Evolutionary conservation across 805 yeast species (phyloP), one percentile per base, ranked within the genome.

Genomic region (Clavispora phyllophila): DNA sequence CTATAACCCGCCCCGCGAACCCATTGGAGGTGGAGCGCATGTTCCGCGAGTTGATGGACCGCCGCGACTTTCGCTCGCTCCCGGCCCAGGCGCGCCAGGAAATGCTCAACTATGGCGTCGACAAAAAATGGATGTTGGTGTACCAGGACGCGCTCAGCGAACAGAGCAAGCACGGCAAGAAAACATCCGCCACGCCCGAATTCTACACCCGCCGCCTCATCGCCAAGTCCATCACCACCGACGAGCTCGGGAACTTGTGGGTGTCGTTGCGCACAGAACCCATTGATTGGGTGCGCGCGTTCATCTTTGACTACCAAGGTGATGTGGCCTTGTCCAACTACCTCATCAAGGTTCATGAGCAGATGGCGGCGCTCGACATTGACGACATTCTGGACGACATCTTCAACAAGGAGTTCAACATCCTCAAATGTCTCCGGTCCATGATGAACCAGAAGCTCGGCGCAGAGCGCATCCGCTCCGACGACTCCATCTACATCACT

Each of bases 231-330:
- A 80, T 90, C 41, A 70, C 85, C 1, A 66, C 79, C 4, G 79
- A 78, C 40, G 87, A 90, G 59, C 68, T 91, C 49, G 87, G 84
- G 31, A 86, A 86, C 51, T 72, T 93, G 40, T 87, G 93, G 85
- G 96, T 93, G 5, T 87, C 96, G 37, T 70, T 91, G 34, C 79
- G 98, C 49, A 88, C 98, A 0, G 98, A 91, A 58, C 89, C 90
- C 19, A 66, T 70, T 15, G 73, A 66, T 43, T 91, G 98, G 97
- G 93, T 87, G 0, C 72, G 78, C 38, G 73, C 70, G 18, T 93
- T 93, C 54, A 71, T 88, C n/a, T 66, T 61, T 46, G 79, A 73
- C 40, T 73, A 78, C 35, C 95, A 87, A 59, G 98, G 98, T 9
- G 88, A 84, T 45, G 75, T 82, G 8, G 85, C 88, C 0, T 72